These are phyloP conservation scores for Colletotrichum caudatum DNA, from an alignment of 2,329 filamentous ascomycete species.

Conservation along the genomic window DNA sequence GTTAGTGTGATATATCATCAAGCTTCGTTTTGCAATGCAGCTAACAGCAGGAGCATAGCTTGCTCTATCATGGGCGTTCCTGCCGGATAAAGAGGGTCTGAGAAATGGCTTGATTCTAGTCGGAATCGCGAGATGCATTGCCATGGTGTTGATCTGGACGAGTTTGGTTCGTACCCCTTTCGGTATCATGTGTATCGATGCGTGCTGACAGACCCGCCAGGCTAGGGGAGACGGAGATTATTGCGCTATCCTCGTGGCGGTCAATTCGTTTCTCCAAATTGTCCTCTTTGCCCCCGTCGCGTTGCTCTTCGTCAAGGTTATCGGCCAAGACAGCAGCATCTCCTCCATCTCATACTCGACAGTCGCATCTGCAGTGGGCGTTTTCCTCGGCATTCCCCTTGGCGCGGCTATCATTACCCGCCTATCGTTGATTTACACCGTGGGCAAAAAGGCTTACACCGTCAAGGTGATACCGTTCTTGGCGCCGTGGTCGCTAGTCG, in stretches of 20 bases:
- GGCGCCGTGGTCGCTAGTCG: conserved; percentile 82
- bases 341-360: conserved; percentile 67
- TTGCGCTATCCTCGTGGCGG: conserved; percentile 82
- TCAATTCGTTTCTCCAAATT: conserved; percentile 82
- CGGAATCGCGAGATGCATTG: conserved; percentile 86
- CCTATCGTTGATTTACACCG: conserved; percentile 66
- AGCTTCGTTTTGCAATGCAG: fast-evolving
- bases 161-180: conserved; percentile 56
- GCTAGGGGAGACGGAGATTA: conserved; percentile 85
- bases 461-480: conserved; percentile 75
- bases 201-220: conserved; percentile 12
- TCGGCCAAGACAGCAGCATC: conserved; percentile 62
- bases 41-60: conserved; percentile 56
- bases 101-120: conserved; percentile 82
- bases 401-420: conserved; percentile 83
- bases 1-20: conserved; percentile 54
- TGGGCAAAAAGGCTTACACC: conserved; percentile 73
- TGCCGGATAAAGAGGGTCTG: conserved; percentile 69
- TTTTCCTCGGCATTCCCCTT: conserved; percentile 87
- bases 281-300: conserved; percentile 78
- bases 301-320: conserved; percentile 77
- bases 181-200: no score
- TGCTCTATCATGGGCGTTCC: conserved; percentile 75
- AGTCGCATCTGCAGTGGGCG: conserved; percentile 83
- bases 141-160: conserved; percentile 85